These are phyloP conservation scores for Sindora glabra DNA, from an alignment of 306 rosid genomes.

Conservation along the genomic window DNA sequence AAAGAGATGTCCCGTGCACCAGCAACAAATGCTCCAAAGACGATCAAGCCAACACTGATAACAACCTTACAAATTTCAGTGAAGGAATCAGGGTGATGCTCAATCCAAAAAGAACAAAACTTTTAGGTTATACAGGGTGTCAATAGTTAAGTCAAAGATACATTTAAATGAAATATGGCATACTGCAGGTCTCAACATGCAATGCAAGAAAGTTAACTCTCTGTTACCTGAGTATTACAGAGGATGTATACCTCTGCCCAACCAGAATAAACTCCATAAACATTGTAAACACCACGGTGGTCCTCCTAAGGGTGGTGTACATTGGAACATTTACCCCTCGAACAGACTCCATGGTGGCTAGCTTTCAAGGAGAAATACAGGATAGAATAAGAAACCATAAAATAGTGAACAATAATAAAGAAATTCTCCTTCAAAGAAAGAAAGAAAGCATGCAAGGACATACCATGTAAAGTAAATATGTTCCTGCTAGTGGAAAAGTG, in stretches of 20 bases:
- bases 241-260: constrained; percentile 68
- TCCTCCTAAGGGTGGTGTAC: constrained; percentile 95
- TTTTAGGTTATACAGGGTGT: background rate
- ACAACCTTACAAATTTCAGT: constrained; percentile 66
- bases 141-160: background rate
- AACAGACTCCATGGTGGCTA: constrained; percentile 92
- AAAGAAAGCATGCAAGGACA: background rate
- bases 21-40: constrained; percentile 88
- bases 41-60: constrained; percentile 93
- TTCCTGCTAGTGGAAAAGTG: constrained; percentile 80
- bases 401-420: too few relatives aligned
- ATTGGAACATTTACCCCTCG: constrained; percentile 99
- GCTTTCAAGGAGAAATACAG: constrained; percentile 61
- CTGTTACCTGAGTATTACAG: constrained; percentile 80
- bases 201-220: too few relatives aligned
- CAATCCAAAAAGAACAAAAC: constrained; percentile 17
- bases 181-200: background rate
- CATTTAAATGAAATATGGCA: background rate
- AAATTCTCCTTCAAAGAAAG: too few relatives aligned
- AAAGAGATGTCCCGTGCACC: constrained; percentile 93
- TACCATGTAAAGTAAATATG: constrained; percentile 97
- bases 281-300: constrained; percentile 94
- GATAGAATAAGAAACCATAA: constrained; percentile 14
- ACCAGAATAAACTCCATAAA: constrained; percentile 66
- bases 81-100: constrained; percentile 46